phyloP scores from a whole-genome alignment of 495 filamentous ascomycete species.

The Penicillium bovifimosum region DNA sequence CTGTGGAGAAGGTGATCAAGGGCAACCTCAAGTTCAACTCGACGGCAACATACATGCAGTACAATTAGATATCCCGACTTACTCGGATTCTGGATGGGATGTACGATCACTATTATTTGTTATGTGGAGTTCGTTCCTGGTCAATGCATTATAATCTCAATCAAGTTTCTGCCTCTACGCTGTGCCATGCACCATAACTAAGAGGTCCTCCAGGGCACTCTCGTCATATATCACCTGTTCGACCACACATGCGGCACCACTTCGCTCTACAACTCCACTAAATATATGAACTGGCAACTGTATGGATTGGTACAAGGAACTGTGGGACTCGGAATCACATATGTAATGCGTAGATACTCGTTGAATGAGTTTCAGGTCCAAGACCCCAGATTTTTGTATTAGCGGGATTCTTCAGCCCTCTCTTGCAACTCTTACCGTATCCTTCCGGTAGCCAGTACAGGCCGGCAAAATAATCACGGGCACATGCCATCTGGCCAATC shows the following conservation, averaged over 20 bases:
- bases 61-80: conserved; percentile 63
- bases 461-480: conserved; percentile 26
- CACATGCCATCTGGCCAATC: conserved; percentile 37
- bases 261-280: not conserved
- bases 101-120: conserved; percentile 22
- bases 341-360: not conserved
- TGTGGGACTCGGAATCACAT: not conserved
- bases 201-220: not conserved
- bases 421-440: not conserved
- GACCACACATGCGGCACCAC: not conserved
- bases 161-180: not conserved
- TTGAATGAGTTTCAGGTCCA: not conserved
- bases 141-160: conserved; percentile 25
- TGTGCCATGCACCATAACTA: not conserved
- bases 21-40: conserved; percentile 99
- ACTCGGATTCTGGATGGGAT: conserved; percentile 20
- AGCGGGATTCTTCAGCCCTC: not conserved
- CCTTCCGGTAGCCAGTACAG: conserved; percentile 21
- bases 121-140: conserved; percentile 10
- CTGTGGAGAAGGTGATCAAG: conserved; percentile 99
- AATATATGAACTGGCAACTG: not conserved
- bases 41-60: conserved; percentile 97
- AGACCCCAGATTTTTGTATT: not conserved
- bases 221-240: not conserved
- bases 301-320: not conserved